phyloP scores from a whole-genome alignment of 371 early-diverging fungal species.

The Mucor indicus region DNA sequence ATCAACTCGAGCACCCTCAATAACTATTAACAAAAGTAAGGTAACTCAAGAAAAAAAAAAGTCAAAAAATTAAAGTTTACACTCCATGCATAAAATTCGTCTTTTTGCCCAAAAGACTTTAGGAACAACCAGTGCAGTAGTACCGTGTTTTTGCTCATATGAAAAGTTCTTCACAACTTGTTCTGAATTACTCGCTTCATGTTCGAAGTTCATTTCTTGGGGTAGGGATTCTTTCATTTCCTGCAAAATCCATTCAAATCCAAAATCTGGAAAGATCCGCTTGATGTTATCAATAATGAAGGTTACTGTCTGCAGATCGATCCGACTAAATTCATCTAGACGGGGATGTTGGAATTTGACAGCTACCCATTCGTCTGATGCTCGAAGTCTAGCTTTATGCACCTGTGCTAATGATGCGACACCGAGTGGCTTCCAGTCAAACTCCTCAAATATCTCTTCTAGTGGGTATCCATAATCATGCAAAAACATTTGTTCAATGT shows the following conservation, averaged over 20 bases:
- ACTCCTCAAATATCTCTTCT: slow-evolving; percentile 62
- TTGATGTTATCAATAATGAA: slow-evolving; percentile 63
- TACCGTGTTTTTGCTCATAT: slow-evolving; percentile 14
- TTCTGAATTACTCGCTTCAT: slow-evolving; percentile 77
- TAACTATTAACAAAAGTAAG: slow-evolving; percentile 30
- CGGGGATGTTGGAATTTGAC: slow-evolving; percentile 93
- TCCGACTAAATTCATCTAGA: slow-evolving; percentile 67
- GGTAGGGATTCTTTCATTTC: slow-evolving; percentile 87
- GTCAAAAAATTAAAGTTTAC: slow-evolving; percentile 33
- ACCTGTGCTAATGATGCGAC: slow-evolving; percentile 89
- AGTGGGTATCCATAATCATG: slow-evolving; percentile 66
- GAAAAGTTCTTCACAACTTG: slow-evolving; percentile 63
- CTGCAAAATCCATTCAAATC: slow-evolving; percentile 87
- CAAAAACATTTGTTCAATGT: slow-evolving; percentile 66
- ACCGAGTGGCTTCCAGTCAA: slow-evolving; percentile 77
- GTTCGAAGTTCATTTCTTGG: slow-evolving; percentile 82
- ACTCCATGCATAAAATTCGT: slow-evolving; percentile 77
- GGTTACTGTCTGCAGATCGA: slow-evolving; percentile 80
- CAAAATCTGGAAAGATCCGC: slow-evolving; percentile 83
- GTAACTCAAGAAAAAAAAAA: no score
- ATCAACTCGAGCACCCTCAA: slow-evolving; percentile 76
- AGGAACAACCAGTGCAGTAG: slow-evolving; percentile 59
- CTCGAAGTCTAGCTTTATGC: slow-evolving; percentile 64
- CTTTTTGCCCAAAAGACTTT: slow-evolving; percentile 64
- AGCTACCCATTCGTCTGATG: slow-evolving; percentile 60